Conservation (phyloP, 129 eudicot species). For the Dittrichia graveolens region DNA sequence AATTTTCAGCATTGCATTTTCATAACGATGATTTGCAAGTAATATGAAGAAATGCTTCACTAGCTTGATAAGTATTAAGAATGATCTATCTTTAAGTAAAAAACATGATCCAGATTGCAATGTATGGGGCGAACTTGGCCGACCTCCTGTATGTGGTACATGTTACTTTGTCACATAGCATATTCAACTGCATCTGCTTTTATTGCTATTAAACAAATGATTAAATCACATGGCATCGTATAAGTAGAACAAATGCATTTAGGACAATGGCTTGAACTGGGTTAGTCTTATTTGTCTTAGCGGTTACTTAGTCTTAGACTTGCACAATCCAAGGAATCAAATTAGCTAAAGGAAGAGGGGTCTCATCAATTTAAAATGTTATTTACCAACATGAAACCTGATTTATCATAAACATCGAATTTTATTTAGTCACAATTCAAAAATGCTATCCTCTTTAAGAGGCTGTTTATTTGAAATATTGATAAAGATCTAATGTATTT, state of each 20-base stretch:
- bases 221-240: constrained; percentile 22
- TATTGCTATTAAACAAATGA: not conserved
- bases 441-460: constrained; percentile 11
- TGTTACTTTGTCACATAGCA: too few relatives aligned
- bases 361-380: not conserved
- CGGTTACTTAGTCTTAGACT: constrained; percentile 23
- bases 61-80: too few relatives aligned
- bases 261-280: not conserved
- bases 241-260: constrained; percentile 24
- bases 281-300: not conserved
- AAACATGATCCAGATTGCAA: too few relatives aligned
- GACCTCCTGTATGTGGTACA: too few relatives aligned
- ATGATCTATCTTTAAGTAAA: too few relatives aligned
- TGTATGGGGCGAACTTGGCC: too few relatives aligned
- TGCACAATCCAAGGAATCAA: constrained; percentile 14
- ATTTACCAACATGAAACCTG: constrained; percentile 13
- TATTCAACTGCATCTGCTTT: too few relatives aligned
- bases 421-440: constrained; percentile 1
- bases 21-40: too few relatives aligned
- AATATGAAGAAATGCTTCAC: too few relatives aligned
- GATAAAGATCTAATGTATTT: not conserved
- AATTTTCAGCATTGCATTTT: too few relatives aligned
- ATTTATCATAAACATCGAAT: not conserved
- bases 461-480: not conserved
- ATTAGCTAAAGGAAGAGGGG: constrained; percentile 20